Evolutionary conservation across 352 stramenopile genomes (phyloP), one percentile per base, ranked within the genome.

Genomic region (Pythium phragmiticola): DNA sequence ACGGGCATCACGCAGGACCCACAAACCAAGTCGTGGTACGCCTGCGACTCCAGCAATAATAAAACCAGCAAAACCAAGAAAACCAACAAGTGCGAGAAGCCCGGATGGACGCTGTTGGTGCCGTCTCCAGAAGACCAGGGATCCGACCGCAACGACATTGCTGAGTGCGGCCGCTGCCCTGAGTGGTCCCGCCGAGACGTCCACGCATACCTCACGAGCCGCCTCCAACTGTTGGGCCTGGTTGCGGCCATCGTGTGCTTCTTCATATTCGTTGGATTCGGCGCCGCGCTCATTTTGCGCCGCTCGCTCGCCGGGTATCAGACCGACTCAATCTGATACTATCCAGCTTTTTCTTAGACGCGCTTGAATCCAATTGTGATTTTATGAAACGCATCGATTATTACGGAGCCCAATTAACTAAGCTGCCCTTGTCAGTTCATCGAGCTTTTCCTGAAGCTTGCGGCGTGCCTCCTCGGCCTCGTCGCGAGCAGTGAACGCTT

Each of bases 241-340:
- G 75, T 90, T 17, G 78, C 80, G 3, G 65, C 83, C 1, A 66
- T 95, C n/a, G 77, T 89, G 23, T 85, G 73, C 48, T 76, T 93
- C 52, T 93, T 90, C 66, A 85, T 95, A 57, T 59, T 87, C 70
- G 78, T 92, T 43, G 87, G 82, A 51, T 87, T 87, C 55, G 70
- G 59, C 17, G 82, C 73, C 3, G 82, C 87, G 17, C 63, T 92
- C n/a, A 78, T 95, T 43, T 62, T 95, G 46, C 78, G 87, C 36
- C 68, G 75, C 57, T 92, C 82, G 42, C 73, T 95, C 41, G 82
- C 80, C 37, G 83, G 84, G 4, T 95, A 95, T 55, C 84, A 92
- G 67, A 92, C 84, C 42, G 87, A 95, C 45, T 95, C 87, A 7
- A 90, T 95, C 59, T 95, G 79, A 72, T 41, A 34, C 9, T 28